Base-by-base conservation (phyloP, 108 stramenopile species). In the Pseudonitzschia pungens region DNA sequence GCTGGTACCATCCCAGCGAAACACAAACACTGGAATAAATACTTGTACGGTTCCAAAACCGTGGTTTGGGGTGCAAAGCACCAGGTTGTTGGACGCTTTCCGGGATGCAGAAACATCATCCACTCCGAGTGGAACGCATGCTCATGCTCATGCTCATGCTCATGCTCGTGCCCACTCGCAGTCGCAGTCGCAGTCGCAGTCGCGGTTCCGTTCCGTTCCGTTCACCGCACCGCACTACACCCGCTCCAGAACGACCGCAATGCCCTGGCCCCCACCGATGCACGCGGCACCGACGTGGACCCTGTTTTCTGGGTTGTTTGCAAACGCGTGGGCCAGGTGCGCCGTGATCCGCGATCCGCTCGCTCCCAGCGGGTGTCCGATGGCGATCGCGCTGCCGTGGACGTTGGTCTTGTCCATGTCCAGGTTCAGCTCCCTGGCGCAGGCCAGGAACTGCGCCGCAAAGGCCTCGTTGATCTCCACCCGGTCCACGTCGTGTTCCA, bases 401-500 rank as follows among this genome's bases (percentile, higher is more conserved):
- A 88, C 60, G 69, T 98, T 98, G 16, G 90, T 87, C 78, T 93
- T 96, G 67, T 70, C 81, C 79, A 94, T 88, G 69, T 99, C 97
- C 71, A 98, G 73, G 9, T 95, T 96, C 43, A 99, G 81, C 71
- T 93, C 99, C 78, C 97, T 97, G 75, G 94, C 96, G 67, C 96
- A 97, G 20, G 97, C 95, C 55, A 99, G 81, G 74, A 89, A 93
- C 75, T 98, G 96, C 12, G 96, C 93, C 21, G 99, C 97, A 83
- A 99, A 99, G 24, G 99, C 99, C 86, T 99, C 99, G 75, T 99
- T 99, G 83, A 99, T 94, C 89, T 99, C 99, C 2, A 98, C 41
- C 21, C 97, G 82, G 78, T 99, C 98, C 42, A 98, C 94, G 80
- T 99, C 95, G 15, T 58, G 6, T n/a, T 81, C 77, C 27, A 98